Evolutionary conservation across 768 basidiomycete species (phyloP).

Genomic region (Boletus subparvulus): DNA sequence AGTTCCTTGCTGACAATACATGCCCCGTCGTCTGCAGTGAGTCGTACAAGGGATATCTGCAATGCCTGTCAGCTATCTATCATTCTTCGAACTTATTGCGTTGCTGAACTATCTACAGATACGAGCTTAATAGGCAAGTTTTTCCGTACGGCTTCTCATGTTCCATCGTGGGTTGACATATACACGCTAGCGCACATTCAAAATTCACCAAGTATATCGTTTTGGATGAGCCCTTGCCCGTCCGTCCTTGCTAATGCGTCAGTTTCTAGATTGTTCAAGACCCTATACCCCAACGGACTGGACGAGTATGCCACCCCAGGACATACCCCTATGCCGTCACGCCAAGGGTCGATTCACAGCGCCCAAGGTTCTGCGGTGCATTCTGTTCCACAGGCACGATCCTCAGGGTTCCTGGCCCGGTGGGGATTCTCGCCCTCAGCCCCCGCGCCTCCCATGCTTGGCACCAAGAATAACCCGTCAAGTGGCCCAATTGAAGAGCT

Average conservation of each 20-base stretch:
- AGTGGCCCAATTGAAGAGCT: slow-evolving; percentile 70
- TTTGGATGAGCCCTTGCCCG: neutral
- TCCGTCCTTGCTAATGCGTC: slow-evolving; percentile 2
- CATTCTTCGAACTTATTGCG: neutral
- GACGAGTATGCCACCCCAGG: slow-evolving; percentile 43
- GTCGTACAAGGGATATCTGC: slow-evolving; percentile 75
- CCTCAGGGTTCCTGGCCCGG: slow-evolving; percentile 39
- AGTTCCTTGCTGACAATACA: slow-evolving; percentile 2
- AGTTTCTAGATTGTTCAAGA: slow-evolving; percentile 58
- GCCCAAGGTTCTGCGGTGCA: slow-evolving; percentile 19
- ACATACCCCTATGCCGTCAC: slow-evolving; percentile 35
- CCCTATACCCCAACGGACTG: slow-evolving; percentile 63
- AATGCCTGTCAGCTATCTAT: slow-evolving; percentile 58
- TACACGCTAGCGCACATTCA: slow-evolving; percentile 52
- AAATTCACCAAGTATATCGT: slow-evolving; percentile 66
- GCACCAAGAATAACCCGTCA: slow-evolving; percentile 24
- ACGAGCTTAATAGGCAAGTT: slow-evolving; percentile 54
- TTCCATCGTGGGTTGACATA: slow-evolving; percentile 21
- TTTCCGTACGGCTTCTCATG: neutral
- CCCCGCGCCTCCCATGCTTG: slow-evolving; percentile 9
- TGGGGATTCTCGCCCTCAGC: slow-evolving; percentile 28
- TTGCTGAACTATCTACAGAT: slow-evolving; percentile 31
- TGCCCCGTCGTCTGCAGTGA: slow-evolving; percentile 44
- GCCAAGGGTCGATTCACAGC: slow-evolving; percentile 31
- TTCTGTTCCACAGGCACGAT: slow-evolving; percentile 13